These are phyloP conservation scores for Raffaelea arxii DNA, from an alignment of 2,329 filamentous ascomycete genomes.

Conservation along the genomic window DNA sequence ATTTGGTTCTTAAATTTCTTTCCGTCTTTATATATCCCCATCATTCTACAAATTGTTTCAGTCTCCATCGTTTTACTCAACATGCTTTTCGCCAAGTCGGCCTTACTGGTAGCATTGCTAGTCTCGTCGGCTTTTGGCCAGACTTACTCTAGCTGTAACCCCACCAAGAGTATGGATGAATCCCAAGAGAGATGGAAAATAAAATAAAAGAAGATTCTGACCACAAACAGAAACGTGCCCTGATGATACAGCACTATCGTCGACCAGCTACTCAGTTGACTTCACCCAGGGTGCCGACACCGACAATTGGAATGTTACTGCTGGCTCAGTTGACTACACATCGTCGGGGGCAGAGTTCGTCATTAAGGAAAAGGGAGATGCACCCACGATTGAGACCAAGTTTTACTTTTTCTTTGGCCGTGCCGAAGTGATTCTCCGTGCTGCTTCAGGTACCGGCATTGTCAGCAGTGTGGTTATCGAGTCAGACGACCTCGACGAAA, in stretches of 20 bases:
- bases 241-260: neutral
- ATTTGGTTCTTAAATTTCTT: too few species aligned
- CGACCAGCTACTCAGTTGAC: slow-evolving; percentile 7
- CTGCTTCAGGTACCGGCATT: slow-evolving; percentile 37
- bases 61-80: too few species aligned
- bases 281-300: slow-evolving; percentile 7
- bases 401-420: slow-evolving; percentile 46
- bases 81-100: too few species aligned
- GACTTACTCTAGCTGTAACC: slow-evolving; percentile 1
- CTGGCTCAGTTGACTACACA: slow-evolving; percentile 4
- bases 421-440: slow-evolving; percentile 34
- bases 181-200: neutral
- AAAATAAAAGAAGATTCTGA: neutral
- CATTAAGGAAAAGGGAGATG: slow-evolving; percentile 20
- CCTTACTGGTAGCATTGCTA: too few species aligned
- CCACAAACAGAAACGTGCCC: neutral
- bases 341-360: slow-evolving; percentile 6
- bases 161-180: neutral
- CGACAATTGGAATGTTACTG: neutral
- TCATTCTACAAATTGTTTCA: too few species aligned
- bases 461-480: slow-evolving; percentile 39
- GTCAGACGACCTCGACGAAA: slow-evolving; percentile 41
- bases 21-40: too few species aligned
- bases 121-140: neutral
- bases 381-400: slow-evolving; percentile 32